Conservation (phyloP, 148 eudicot species). For the Amaranthus cruentus region DNA sequence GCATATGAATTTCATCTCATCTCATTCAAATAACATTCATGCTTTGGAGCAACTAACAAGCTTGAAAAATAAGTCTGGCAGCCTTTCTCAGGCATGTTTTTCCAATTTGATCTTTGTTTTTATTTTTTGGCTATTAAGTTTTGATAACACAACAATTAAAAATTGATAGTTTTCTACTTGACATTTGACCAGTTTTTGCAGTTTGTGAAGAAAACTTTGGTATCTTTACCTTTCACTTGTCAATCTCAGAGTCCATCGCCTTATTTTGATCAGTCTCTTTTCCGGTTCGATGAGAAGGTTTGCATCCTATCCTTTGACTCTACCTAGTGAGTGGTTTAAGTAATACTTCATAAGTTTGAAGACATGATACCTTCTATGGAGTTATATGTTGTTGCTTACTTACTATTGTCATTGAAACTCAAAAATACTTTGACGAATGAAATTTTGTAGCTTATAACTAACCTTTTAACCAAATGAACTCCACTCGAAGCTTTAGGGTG, state of each 20-base stretch:
- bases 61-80: slow-evolving; percentile 70
- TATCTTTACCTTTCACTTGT: slow-evolving; percentile 69
- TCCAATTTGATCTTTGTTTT: not conserved
- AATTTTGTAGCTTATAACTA: not conserved
- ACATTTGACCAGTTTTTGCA: slow-evolving; percentile 36
- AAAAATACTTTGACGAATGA: not conserved
- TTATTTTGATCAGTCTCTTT: slow-evolving; percentile 94
- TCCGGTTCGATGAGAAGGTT: slow-evolving; percentile 96
- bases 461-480: not conserved
- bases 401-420: not conserved
- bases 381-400: not conserved
- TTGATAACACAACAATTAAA: not conserved
- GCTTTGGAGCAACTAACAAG: slow-evolving; percentile 74
- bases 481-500: not conserved
- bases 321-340: not conserved
- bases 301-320: slow-evolving; percentile 13
- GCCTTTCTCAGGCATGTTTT: slow-evolving; percentile 63
- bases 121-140: not conserved
- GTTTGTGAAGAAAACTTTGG: slow-evolving; percentile 93
- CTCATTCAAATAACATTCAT: slow-evolving; percentile 83
- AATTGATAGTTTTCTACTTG: not conserved
- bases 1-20: slow-evolving; percentile 73
- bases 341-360: not conserved
- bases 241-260: slow-evolving; percentile 98
- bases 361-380: not conserved